phyloP scores from a whole-genome alignment of 352 stramenopile genomes.

The Pythium phragmitis region DNA sequence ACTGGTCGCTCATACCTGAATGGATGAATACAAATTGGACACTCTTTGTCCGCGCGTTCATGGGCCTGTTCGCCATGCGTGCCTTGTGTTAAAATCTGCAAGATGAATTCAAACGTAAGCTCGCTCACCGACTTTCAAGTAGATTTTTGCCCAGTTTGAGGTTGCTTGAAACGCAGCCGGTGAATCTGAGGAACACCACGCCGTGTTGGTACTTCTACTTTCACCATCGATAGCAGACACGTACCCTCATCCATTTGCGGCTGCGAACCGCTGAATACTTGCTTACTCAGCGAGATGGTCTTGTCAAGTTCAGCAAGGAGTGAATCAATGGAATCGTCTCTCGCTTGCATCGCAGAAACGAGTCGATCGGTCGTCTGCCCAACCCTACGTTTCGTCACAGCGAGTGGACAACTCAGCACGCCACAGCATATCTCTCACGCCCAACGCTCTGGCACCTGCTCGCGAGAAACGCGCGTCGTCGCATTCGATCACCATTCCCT shows the following conservation, averaged over 20 bases:
- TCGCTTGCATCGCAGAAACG: conserved; percentile 51
- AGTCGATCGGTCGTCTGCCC: conserved; percentile 54
- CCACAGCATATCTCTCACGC: neutral
- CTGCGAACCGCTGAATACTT: conserved; percentile 44
- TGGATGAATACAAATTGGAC: conserved; percentile 78
- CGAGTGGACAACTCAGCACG: neutral
- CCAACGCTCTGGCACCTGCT: conserved; percentile 36
- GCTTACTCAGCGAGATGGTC: conserved; percentile 62
- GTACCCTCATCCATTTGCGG: conserved; percentile 43
- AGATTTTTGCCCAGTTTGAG: conserved; percentile 1
- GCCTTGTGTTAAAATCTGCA: neutral
- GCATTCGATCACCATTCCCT: conserved; percentile 53
- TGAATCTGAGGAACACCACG: neutral
- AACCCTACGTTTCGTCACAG: conserved; percentile 35
- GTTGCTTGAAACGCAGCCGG: neutral
- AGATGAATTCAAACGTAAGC: neutral
- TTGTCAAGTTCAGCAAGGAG: conserved; percentile 78
- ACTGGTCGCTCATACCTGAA: conserved; percentile 39
- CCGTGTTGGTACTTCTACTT: neutral
- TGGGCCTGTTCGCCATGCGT: conserved; percentile 31
- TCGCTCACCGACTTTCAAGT: neutral
- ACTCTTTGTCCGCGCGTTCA: conserved; percentile 56
- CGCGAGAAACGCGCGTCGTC: conserved; percentile 60
- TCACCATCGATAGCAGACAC: neutral
- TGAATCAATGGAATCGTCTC: conserved; percentile 79